phyloP scores from a whole-genome alignment of 805 yeast species.

The Nakazawaea wyomingensis region DNA sequence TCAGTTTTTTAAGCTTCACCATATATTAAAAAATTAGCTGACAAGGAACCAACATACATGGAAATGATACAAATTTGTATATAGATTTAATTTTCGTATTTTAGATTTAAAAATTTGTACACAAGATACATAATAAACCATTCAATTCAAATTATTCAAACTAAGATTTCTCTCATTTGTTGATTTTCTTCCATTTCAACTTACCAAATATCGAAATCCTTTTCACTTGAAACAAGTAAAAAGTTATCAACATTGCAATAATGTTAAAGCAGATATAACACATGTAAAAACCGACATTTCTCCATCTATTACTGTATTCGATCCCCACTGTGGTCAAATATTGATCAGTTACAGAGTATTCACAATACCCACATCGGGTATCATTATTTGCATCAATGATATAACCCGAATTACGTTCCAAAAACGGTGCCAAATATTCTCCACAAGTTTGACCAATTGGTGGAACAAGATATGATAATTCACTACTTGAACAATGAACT shows the following conservation, averaged over 20 bases:
- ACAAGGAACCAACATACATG: no score
- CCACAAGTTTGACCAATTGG: conserved; percentile 64
- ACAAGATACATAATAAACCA: no score
- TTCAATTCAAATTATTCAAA: no score
- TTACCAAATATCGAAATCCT: no score
- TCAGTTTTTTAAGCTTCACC: no score
- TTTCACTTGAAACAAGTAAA: no score
- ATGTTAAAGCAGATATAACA: conserved; percentile 51
- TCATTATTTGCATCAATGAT: conserved; percentile 47
- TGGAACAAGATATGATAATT: conserved; percentile 46
- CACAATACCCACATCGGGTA: conserved; percentile 44
- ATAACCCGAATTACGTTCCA: conserved; percentile 47
- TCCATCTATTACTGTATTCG: conserved; percentile 49
- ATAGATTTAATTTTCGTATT: no score
- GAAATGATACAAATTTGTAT: no score
- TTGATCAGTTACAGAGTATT: conserved; percentile 39
- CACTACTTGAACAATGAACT: conserved; percentile 46
- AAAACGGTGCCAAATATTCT: conserved; percentile 41
- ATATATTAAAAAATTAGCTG: no score
- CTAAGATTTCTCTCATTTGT: no score
- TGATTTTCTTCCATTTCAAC: no score
- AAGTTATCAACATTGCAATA: conserved; percentile 33
- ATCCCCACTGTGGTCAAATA: conserved; percentile 40
- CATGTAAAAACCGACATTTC: conserved; percentile 60
- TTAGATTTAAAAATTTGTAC: no score